Evolutionary conservation across 208 protist species (phyloP).

Genomic region (Lotmaria passim): DNA sequence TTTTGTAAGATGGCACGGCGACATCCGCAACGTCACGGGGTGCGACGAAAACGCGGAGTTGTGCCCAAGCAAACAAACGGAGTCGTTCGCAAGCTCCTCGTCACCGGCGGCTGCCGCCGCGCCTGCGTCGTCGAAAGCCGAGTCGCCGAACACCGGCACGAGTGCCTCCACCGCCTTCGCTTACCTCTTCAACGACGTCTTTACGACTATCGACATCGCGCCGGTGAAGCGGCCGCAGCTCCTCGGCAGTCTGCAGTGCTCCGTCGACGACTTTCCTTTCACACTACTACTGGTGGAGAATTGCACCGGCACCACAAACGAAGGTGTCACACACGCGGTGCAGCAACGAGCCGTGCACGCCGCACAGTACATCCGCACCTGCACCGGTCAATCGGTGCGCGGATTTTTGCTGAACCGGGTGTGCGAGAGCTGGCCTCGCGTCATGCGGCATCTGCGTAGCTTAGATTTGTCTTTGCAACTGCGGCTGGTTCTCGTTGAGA

Average conservation of each 20-base stretch:
- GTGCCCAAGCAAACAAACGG: no score
- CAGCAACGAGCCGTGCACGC: conserved; percentile 13
- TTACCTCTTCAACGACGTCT: conserved; percentile 10
- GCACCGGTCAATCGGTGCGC: neutral
- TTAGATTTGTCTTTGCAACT: conserved; percentile 30
- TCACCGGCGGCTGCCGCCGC: no score
- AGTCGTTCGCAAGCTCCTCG: no score
- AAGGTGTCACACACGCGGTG: conserved; percentile 20
- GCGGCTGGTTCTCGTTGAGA: conserved; percentile 6
- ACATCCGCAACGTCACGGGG: no score
- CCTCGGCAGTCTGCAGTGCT: conserved; percentile 24
- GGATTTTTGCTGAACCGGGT: conserved; percentile 17
- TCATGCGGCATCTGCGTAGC: conserved; percentile 6
- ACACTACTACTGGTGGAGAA: conserved; percentile 26
- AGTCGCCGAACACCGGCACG: no score
- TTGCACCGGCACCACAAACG: conserved; percentile 15
- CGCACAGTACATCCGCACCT: neutral
- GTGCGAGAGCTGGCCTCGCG: conserved; percentile 11
- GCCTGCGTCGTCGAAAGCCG: no score
- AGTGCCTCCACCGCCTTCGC: conserved; percentile 16
- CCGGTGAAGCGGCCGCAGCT: conserved; percentile 33
- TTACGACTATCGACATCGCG: conserved; percentile 30
- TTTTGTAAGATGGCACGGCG: no score
- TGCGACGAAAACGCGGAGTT: no score
- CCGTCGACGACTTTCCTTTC: conserved; percentile 20